phyloP scores from a whole-genome alignment of 345 rosid genomes.

The Populus simonii region DNA sequence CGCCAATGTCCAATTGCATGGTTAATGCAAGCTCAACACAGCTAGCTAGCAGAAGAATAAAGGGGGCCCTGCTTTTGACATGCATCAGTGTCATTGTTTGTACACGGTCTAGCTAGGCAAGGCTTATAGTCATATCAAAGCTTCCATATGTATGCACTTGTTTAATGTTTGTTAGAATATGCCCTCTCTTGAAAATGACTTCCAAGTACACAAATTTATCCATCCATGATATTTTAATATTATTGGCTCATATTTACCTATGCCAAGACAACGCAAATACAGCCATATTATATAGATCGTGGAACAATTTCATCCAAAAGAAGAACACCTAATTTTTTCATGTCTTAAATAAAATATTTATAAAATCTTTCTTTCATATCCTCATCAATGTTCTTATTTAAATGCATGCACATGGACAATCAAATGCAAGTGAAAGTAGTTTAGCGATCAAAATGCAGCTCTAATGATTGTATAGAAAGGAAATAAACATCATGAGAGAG shows the following conservation, averaged over 20 bases:
- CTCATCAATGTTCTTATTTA: neutral
- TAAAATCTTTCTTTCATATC: neutral
- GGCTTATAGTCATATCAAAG: neutral
- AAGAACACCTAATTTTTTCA: too few relatives aligned
- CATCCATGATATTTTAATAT: neutral
- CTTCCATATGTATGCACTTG: slow-evolving; percentile 3
- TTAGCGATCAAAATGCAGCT: neutral
- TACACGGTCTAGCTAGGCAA: neutral
- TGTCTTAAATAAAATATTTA: neutral
- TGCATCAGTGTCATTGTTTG: neutral
- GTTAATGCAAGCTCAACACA: neutral
- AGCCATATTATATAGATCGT: neutral
- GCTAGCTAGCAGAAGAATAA: neutral
- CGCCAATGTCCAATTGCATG: neutral
- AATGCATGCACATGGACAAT: neutral
- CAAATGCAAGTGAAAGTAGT: neutral
- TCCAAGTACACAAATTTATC: neutral
- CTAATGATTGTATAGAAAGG: neutral
- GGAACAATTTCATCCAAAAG: neutral
- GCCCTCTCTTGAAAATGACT: neutral
- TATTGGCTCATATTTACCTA: too few relatives aligned
- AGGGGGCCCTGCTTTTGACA: neutral
- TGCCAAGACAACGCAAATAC: neutral
- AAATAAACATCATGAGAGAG: neutral
- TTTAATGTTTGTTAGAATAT: neutral